Evolutionary conservation across 768 basidiomycete genomes (phyloP), one percentile per base, ranked within the genome.

Genomic region (Cytidiella melzeri): DNA sequence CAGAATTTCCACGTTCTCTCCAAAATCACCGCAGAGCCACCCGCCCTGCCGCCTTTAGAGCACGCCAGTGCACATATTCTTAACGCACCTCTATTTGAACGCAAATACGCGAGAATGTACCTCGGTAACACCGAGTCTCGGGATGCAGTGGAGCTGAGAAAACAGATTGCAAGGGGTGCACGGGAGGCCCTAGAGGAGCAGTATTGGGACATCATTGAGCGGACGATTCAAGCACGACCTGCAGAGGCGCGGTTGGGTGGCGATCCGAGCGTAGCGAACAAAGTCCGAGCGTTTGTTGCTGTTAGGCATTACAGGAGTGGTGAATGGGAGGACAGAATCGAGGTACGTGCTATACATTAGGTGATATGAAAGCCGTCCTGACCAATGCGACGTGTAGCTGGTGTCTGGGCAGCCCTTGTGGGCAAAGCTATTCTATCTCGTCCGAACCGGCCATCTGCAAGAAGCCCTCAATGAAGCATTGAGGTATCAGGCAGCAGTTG

Each of bases 361-460:
- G 2, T 13, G 12, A 30, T 12, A 10, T 23, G 3, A 26, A n/a
- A 27, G 47, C 28, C 52, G 4, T n/a, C 12, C 28, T 26, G n/a
- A 12, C 6, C 15, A 9, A 37, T 20, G 36, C 13, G 27, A n/a
- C 26, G 13, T 48, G 39, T 47, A 94, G 88, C 70, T 92, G 51
- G 81, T 95, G 20, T 83, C 87, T 48, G 87, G 88, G 9, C 85
- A 87, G 58, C 91, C 93, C 1, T 57, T 98, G 11, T 99, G 93
- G 92, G 95, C 94, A 9, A 84, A 90, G 50, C 63, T 94, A n/a
- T 97, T 90, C 68, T 94, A 87, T 69, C 78, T 99, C 13, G 74
- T 99, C 9, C 82, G 95, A 21, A 86, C 86, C 1, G 95, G 95
- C 0, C 84, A 93, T 63, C 63, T 73, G 5, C 72, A 79, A 34